phyloP scores from a whole-genome alignment of 805 yeast genomes.

The Brettanomyces nanus region DNA sequence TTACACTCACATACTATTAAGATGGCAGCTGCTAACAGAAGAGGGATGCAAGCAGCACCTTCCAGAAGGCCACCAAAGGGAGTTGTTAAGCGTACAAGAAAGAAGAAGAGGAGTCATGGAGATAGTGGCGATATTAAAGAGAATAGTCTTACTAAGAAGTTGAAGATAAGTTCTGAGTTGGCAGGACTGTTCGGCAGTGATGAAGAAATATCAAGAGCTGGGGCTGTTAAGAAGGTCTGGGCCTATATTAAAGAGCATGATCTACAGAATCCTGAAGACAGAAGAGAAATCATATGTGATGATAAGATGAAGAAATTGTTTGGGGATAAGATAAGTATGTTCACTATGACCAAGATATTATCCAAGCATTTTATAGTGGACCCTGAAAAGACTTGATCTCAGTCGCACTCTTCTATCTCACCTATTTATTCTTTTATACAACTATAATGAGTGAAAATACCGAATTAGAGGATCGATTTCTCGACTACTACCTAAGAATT shows the following conservation, averaged over 20 bases:
- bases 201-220: conserved; percentile 49
- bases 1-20: conserved; percentile 4
- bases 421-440: no score
- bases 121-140: conserved; percentile 34
- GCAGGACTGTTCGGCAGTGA: conserved; percentile 37
- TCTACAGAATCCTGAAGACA: conserved; percentile 61
- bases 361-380: conserved; percentile 26
- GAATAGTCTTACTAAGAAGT: conserved; percentile 15
- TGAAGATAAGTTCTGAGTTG: conserved; percentile 36
- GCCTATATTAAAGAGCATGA: conserved; percentile 53
- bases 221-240: conserved; percentile 66
- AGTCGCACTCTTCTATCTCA: neutral
- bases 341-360: conserved; percentile 49
- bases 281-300: conserved; percentile 58
- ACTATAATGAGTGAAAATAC: neutral
- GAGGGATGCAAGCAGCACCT: neutral
- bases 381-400: no score
- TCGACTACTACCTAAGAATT: conserved; percentile 20
- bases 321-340: conserved; percentile 52
- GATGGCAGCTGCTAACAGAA: conserved; percentile 6
- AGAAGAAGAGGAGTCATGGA: conserved; percentile 15
- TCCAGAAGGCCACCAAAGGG: conserved; percentile 7
- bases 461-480: neutral
- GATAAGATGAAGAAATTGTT: conserved; percentile 47
- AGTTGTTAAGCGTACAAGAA: conserved; percentile 6